These are phyloP conservation scores for Paraphaeosphaeria minitans DNA, from an alignment of 2,329 filamentous ascomycete species.

Conservation along the genomic window DNA sequence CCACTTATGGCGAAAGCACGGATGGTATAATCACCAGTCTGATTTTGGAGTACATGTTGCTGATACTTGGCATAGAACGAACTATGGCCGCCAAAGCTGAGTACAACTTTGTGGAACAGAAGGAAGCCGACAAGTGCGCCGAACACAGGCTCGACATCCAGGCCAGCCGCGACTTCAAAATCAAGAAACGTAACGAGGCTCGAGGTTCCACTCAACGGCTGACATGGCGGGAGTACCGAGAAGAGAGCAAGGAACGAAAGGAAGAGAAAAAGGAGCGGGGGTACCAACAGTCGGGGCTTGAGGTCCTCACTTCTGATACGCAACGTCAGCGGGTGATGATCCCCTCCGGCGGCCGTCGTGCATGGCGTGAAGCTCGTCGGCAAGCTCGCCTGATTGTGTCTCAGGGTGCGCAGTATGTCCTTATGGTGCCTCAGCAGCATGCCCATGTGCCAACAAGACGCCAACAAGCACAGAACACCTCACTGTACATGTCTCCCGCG, in stretches of 20 bases:
- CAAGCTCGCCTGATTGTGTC: too few species aligned
- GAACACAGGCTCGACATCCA: neutral
- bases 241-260: neutral
- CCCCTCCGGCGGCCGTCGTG: neutral
- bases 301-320: neutral
- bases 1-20: neutral
- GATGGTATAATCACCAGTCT: neutral
- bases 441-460: neutral
- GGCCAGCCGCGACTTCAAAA: neutral
- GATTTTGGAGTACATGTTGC: neutral
- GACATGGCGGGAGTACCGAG: neutral
- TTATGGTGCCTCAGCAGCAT: too few species aligned
- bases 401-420: too few species aligned
- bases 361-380: neutral
- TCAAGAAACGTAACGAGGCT: neutral
- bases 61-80: neutral
- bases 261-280: neutral
- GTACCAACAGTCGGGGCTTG: neutral
- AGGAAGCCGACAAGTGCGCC: neutral
- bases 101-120: neutral
- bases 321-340: neutral
- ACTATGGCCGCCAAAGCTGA: neutral
- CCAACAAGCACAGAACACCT: neutral
- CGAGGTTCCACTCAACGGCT: neutral
- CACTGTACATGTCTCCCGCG: neutral